Base-by-base conservation (phyloP, 441 rosid species). In the Syzygium malaccense region DNA sequence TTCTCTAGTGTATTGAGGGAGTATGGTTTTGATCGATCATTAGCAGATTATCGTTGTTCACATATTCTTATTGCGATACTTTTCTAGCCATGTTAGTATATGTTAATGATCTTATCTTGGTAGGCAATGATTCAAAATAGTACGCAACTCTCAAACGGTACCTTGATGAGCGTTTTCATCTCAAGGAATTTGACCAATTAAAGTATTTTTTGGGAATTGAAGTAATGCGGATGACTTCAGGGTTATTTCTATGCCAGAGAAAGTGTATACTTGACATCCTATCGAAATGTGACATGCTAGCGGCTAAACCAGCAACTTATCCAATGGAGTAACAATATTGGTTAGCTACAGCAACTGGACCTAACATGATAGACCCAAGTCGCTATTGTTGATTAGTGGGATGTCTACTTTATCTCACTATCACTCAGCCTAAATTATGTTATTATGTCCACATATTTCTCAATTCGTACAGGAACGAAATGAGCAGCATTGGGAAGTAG, bases 221-320 rank as follows among this genome's bases (percentile, higher is more conserved):
- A 30, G 20, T 64, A 64, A 62, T 15, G 18, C 17, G 11, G 11
- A 64, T 0, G 0, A 3, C 14, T 14, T 62, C 3, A 0, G 0
- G 71, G 30, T 14, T 62, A 62, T n/a, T 62, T 62, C 0, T 62
- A 10, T 62, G 20, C 19, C 0, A n/a, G 0, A 62, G 37, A 62
- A 62, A 62, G 5, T 62, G 15, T 62, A 19, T n/a, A 14, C 32
- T 62, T 62, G 2, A 62, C 5, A 62, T 62, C 20, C 0, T n/a
- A n/a, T 62, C 0, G 3, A 10, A 64, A 64, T 64, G 71, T 6
- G 3, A 20, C 11, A 30, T 62, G 37, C 11, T n/a, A 64, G 37
- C 2, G 30, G 37, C 71, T 15, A 64, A 64, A 64, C 11, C 0
- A 0, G 1, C 5, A 0, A 64, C 37, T 64, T 64, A 1, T 64